These are phyloP conservation scores for Hypericum perforatum DNA, from an alignment of 345 rosid genomes.

Conservation along the genomic window DNA sequence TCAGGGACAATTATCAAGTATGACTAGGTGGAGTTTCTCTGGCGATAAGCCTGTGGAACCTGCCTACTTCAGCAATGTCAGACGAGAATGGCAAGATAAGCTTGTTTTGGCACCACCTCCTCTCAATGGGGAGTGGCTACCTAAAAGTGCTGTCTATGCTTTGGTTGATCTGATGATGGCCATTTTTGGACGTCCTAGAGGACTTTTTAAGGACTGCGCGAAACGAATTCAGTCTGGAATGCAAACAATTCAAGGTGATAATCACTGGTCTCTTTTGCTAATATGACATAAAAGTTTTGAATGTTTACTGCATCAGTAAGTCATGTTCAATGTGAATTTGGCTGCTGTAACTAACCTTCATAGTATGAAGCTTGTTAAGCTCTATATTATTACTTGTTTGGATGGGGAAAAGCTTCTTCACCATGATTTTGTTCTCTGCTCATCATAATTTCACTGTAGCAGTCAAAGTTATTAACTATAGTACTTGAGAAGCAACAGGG, in stretches of 20 bases:
- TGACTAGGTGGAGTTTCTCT: constrained; percentile 22
- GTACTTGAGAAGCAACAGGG: no score
- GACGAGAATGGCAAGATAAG: constrained; percentile 49
- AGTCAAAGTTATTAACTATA: no score
- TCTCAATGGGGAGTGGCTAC: constrained; percentile 91
- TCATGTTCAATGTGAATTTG: background rate
- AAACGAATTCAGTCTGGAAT: constrained; percentile 86
- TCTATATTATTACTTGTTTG: no score
- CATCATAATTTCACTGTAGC: no score
- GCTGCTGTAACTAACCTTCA: background rate
- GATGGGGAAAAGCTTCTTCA: no score
- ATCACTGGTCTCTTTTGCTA: background rate
- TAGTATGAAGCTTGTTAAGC: background rate
- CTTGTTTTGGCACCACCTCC: constrained; percentile 81
- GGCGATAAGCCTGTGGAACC: constrained; percentile 43
- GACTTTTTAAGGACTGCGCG: constrained; percentile 82
- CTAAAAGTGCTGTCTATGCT: constrained; percentile 78
- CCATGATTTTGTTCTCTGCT: no score
- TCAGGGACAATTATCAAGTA: constrained; percentile 39
- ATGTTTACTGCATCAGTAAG: constrained; percentile 3
- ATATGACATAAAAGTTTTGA: constrained; percentile 2
- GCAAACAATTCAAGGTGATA: constrained; percentile 59
- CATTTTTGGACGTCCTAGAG: constrained; percentile 86
- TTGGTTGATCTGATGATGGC: constrained; percentile 89
- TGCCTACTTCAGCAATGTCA: constrained; percentile 49